Percentiles rank a stretch among this genome's conserved stretches.
Evolutionary conservation across 352 stramenopile species (phyloP).

Genomic region (Phytophthora sansomeana): DNA sequence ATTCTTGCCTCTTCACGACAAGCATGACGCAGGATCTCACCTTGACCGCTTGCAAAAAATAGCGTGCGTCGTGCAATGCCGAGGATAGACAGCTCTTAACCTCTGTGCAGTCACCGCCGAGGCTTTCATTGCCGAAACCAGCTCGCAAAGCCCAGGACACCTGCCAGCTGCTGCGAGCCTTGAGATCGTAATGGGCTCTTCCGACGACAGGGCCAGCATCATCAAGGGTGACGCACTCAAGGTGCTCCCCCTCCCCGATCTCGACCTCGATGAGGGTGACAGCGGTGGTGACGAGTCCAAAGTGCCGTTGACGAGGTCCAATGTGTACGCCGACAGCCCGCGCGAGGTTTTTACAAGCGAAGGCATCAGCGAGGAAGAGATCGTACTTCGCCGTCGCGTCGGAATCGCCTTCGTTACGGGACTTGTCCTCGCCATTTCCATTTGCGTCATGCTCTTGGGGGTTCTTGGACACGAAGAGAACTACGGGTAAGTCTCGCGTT

Average conservation of each 20-base stretch:
- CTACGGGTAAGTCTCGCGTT: slow-evolving; percentile 52
- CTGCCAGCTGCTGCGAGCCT: slow-evolving; percentile 11
- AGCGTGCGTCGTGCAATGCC: slow-evolving; percentile 1
- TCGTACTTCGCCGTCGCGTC: slow-evolving; percentile 58
- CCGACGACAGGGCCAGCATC: slow-evolving; percentile 62
- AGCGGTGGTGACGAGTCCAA: slow-evolving; percentile 45
- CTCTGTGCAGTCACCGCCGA: neutral
- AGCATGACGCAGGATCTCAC: slow-evolving; percentile 4
- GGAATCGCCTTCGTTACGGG: slow-evolving; percentile 62
- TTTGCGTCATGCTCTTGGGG: slow-evolving; percentile 73
- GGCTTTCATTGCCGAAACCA: slow-evolving; percentile 34
- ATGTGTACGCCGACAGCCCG: slow-evolving; percentile 79
- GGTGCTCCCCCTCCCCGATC: slow-evolving; percentile 38
- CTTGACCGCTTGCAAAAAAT: slow-evolving; percentile 24
- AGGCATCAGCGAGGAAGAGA: slow-evolving; percentile 57
- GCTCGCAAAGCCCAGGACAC: slow-evolving; percentile 22
- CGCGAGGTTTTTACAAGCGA: slow-evolving; percentile 41
- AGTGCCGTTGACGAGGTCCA: slow-evolving; percentile 50
- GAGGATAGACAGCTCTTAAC: slow-evolving; percentile 19
- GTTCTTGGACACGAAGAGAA: slow-evolving; percentile 73
- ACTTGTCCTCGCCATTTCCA: slow-evolving; percentile 65
- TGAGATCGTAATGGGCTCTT: slow-evolving; percentile 28
- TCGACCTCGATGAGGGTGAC: slow-evolving; percentile 43
- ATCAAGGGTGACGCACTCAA: slow-evolving; percentile 61
- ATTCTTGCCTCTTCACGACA: slow-evolving; percentile 15